These are phyloP conservation scores for Colletotrichum filicis DNA, from an alignment of 2,329 filamentous ascomycete species.

Conservation along the genomic window DNA sequence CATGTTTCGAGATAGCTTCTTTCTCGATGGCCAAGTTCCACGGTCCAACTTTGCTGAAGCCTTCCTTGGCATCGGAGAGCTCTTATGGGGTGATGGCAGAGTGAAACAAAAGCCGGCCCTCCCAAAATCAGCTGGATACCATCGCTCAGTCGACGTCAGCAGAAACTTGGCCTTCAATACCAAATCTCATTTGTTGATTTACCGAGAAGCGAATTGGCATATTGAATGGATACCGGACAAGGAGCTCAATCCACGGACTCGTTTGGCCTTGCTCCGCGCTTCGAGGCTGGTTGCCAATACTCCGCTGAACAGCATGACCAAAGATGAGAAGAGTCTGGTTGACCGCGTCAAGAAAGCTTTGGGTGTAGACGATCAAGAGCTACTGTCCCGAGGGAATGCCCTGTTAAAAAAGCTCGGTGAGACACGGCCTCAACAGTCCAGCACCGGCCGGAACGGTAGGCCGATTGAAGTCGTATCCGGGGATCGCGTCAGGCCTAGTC, in stretches of 20 bases:
- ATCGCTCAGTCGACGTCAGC: not conserved
- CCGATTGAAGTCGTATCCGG: conserved; percentile 9
- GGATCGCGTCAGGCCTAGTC: conserved; percentile 39
- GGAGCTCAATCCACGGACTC: conserved; percentile 41
- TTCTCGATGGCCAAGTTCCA: not conserved
- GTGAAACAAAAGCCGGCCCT: not conserved
- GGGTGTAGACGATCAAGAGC: not conserved
- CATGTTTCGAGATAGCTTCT: not conserved
- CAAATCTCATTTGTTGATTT: conserved; percentile 46
- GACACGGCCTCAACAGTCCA: not conserved
- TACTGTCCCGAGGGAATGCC: not conserved
- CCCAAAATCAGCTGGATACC: not conserved
- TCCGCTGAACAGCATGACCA: conserved; percentile 39
- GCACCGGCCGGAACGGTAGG: not conserved
- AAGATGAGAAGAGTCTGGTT: conserved; percentile 38
- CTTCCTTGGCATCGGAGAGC: conserved; percentile 6
- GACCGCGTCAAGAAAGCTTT: not conserved
- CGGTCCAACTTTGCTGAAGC: not conserved
- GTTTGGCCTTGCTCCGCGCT: conserved; percentile 43
- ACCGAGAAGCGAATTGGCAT: conserved; percentile 47
- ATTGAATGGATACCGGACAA: conserved; percentile 48
- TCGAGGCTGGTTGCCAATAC: conserved; percentile 39
- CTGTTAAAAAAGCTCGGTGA: not conserved
- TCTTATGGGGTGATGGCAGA: not conserved
- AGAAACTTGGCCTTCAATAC: conserved; percentile 45